phyloP scores from a whole-genome alignment of 2,329 filamentous ascomycete species.

The Chalaropsis thielavioides region DNA sequence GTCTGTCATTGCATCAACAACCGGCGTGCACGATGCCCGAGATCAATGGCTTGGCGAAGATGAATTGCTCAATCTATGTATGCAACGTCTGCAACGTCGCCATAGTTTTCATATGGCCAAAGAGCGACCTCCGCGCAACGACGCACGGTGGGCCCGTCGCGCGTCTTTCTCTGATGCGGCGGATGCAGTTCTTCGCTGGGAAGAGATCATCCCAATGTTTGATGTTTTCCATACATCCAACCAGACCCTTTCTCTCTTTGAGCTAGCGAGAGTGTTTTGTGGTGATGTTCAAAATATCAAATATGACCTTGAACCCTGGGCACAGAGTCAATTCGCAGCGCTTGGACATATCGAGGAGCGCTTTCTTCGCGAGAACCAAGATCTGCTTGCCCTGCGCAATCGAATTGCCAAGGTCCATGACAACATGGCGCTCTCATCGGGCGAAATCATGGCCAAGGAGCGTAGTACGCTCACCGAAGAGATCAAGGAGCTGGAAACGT shows the following conservation, averaged over 20 bases:
- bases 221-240: slow-evolving; percentile 21
- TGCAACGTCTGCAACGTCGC: slow-evolving; percentile 38
- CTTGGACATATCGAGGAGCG: slow-evolving; percentile 47
- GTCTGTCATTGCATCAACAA: not conserved
- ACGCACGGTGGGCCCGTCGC: slow-evolving; percentile 53
- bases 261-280: slow-evolving; percentile 43
- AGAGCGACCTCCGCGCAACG: slow-evolving; percentile 29
- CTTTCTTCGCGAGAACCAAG: slow-evolving; percentile 48
- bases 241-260: slow-evolving; percentile 14
- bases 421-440: slow-evolving; percentile 49
- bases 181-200: slow-evolving; percentile 57
- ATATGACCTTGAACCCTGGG: slow-evolving; percentile 45
- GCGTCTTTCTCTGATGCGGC: slow-evolving; percentile 64
- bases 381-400: slow-evolving; percentile 52
- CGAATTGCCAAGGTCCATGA: slow-evolving; percentile 58
- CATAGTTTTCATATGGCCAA: slow-evolving; percentile 36
- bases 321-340: slow-evolving; percentile 38
- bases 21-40: not conserved
- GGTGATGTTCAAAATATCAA: slow-evolving; percentile 38
- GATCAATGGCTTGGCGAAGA: slow-evolving; percentile 9
- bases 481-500: slow-evolving; percentile 63
- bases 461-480: slow-evolving; percentile 53
- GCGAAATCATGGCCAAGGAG: slow-evolving; percentile 56
- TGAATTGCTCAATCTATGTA: slow-evolving; percentile 10
- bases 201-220: slow-evolving; percentile 34